Evolutionary conservation across 495 filamentous ascomycete genomes (phyloP), one percentile per base, ranked within the genome.

Genomic region (Parathielavia hyrcaniae): DNA sequence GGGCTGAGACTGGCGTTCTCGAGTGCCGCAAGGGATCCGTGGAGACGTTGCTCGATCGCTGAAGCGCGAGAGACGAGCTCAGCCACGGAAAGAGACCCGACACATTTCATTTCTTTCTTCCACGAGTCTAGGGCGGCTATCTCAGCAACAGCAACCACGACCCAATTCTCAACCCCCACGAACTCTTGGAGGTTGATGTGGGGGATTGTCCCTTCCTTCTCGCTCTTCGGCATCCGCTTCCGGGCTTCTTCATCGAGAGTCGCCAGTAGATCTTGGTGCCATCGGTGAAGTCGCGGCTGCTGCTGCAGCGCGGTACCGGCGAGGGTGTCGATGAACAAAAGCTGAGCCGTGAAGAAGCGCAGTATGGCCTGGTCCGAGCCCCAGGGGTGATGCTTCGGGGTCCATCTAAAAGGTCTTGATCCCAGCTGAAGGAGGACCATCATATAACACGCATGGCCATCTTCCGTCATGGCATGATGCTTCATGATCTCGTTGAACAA

Each of bases 321-420:
- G 13, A 83, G 61, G 47, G 78, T 72, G 58, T 82, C 80, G 56
- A 76, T 72, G 14, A 77, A 66, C 14, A 81, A 63, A 30, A 81
- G 63, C 36, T 77, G 66, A 6, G 77, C 65, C 5, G 77, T 71
- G n/a, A 70, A 80, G 65, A 83, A 83, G 16, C 73, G 71, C 53
- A 82, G 74, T 20, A 75, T 76, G 0, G 79, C 73, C 60, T 82
- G 78, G 46, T 80, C 77, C 9, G 79, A 64, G 23, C 67, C 78
- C 56, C 68, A 73, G n/a, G 71, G 66, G 26, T 66, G 65, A 50
- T 53, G 48, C 23, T 52, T 53, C 13, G 60, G 51, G 10, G 65
- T 61, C 17, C 55, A 50, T 0, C 47, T 48, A 30, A 67, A 60
- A 43, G 67, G 63, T 35, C 17, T 66, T 17, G 62, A 50, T 9